Conservation (phyloP, 495 filamentous ascomycete genomes). For the Hyaloscypha finlandica region DNA sequence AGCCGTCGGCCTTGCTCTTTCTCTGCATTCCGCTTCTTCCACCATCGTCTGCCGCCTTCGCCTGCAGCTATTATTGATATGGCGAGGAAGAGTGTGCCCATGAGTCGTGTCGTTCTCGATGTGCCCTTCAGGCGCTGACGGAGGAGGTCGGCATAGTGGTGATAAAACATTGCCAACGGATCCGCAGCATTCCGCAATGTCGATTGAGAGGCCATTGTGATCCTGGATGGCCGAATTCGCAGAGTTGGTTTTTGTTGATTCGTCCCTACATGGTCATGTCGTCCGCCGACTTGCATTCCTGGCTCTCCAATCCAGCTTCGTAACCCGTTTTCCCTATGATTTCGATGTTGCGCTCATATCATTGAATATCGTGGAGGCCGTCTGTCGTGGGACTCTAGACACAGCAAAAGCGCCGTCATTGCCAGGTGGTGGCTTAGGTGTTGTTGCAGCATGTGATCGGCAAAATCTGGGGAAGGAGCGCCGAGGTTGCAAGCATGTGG, state of each 20-base stretch:
- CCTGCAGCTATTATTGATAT: constrained; percentile 74
- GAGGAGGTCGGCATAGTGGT: constrained; percentile 64
- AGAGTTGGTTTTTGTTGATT: background rate
- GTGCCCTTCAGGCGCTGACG: constrained; percentile 60
- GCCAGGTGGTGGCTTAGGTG: background rate
- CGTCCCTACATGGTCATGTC: constrained; percentile 18
- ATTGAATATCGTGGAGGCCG: background rate
- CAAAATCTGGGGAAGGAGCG: background rate
- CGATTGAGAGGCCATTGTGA: constrained; percentile 80
- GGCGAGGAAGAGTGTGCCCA: constrained; percentile 72
- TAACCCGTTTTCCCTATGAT: background rate
- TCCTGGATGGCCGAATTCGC: constrained; percentile 1
- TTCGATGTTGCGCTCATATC: background rate
- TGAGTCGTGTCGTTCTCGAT: constrained; percentile 66
- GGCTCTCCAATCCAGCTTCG: background rate
- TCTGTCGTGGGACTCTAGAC: background rate
- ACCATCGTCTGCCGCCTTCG: constrained; percentile 75
- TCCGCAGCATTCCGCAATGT: constrained; percentile 72
- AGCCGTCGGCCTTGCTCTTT: constrained; percentile 76
- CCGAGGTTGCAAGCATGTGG: background rate
- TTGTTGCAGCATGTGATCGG: constrained; percentile 12
- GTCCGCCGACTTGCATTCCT: background rate
- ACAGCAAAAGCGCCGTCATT: background rate
- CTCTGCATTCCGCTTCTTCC: constrained; percentile 68
- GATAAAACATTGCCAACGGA: constrained; percentile 66